phyloP scores from a whole-genome alignment of 495 filamentous ascomycete genomes.

The Podospora sp. region DNA sequence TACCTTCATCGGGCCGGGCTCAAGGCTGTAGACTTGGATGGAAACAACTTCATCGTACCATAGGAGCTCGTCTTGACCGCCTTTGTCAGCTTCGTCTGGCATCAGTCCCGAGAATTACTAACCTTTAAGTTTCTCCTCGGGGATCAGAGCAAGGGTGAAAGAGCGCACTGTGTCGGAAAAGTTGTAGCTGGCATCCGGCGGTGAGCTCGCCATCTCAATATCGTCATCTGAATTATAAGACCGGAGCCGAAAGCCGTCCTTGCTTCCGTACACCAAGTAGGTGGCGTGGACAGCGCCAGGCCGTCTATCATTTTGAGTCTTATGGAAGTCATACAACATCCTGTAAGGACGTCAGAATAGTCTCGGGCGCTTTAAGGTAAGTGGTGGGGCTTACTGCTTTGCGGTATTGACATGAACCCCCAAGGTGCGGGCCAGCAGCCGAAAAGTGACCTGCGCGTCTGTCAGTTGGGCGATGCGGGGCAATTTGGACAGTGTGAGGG shows the following conservation, averaged over 20 bases:
- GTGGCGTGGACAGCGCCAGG: conserved; percentile 79
- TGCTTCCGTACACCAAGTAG: conserved; percentile 76
- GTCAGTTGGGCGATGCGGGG: conserved; percentile 3
- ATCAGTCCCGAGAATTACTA: conserved; percentile 21
- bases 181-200: conserved; percentile 59
- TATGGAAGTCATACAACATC: conserved; percentile 90
- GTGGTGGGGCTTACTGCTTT: conserved; percentile 33
- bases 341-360: conserved; percentile 43
- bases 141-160: conserved; percentile 68
- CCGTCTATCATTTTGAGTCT: conserved; percentile 73
- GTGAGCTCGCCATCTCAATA: conserved; percentile 72
- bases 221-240: conserved; percentile 62
- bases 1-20: conserved; percentile 68
- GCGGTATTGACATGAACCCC: conserved; percentile 74
- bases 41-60: conserved; percentile 71
- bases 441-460: conserved; percentile 74
- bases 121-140: conserved; percentile 83
- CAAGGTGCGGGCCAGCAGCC: conserved; percentile 73
- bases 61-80: conserved; percentile 61
- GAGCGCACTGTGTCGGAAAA: conserved; percentile 46
- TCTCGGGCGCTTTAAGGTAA: background rate
- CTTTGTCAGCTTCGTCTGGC: background rate
- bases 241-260: conserved; percentile 35
- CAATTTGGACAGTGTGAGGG: background rate
- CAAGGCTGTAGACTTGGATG: conserved; percentile 87